These are phyloP conservation scores for Cymbidium sinense DNA, from an alignment of 106 monocot species.

Conservation along the genomic window DNA sequence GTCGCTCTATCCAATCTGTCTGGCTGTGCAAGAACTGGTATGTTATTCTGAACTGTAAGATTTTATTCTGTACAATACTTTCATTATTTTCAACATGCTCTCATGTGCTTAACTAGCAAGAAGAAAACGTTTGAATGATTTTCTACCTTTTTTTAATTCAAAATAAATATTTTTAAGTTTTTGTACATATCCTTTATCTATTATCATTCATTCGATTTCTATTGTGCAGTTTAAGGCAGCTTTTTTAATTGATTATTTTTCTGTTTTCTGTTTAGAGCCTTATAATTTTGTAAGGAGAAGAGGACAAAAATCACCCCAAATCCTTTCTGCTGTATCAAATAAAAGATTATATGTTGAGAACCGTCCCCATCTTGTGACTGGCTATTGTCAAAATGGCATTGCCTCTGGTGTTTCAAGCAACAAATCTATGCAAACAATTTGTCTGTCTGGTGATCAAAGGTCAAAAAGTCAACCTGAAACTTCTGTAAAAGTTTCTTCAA, in stretches of 20 bases:
- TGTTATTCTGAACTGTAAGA: not conserved
- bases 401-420: conserved; percentile 11
- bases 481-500: conserved; percentile 37
- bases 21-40: conserved; percentile 92
- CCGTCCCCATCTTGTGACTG: conserved; percentile 69
- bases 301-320: conserved; percentile 79
- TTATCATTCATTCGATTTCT: not conserved
- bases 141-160: not conserved
- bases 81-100: not conserved
- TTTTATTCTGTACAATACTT: not conserved
- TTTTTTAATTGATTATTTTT: conserved; percentile 3
- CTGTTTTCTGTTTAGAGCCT: conserved; percentile 50
- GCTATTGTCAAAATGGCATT: conserved; percentile 42
- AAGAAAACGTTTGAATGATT: not conserved
- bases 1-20: conserved; percentile 50
- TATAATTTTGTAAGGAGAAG: conserved; percentile 72
- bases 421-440: conserved; percentile 19
- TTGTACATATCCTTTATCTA: not conserved
- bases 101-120: not conserved
- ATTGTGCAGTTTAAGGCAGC: not conserved
- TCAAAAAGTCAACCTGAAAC: conserved; percentile 19
- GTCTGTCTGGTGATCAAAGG: conserved; percentile 12
- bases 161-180: not conserved
- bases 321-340: conserved; percentile 68
- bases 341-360: conserved; percentile 89